Conservation (phyloP, 2,329 filamentous ascomycete genomes). For the Fusarium decemcellulare region DNA sequence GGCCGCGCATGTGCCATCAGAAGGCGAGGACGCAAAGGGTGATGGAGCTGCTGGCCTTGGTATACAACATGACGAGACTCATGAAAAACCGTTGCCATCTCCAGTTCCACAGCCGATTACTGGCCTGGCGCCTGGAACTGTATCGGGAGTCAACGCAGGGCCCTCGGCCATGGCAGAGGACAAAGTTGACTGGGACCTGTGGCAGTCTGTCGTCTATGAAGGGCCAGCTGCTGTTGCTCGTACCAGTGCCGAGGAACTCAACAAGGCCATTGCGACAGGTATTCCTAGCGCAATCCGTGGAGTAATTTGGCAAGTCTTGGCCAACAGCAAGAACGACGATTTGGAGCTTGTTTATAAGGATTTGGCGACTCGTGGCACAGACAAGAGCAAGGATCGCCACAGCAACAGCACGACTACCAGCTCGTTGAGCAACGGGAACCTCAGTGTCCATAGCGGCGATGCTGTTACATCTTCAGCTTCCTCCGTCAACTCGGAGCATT, state of each 20-base stretch:
- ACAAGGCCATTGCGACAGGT: conserved; percentile 89
- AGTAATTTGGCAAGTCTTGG: conserved; percentile 98
- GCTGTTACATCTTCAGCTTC: conserved; percentile 84
- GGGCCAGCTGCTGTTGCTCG: conserved; percentile 90
- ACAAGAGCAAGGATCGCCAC: conserved; percentile 78
- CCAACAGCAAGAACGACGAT: conserved; percentile 94
- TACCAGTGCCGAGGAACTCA: conserved; percentile 90
- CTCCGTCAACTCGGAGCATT: conserved; percentile 85
- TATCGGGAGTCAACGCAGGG: conserved; percentile 83
- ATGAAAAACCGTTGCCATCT: conserved; percentile 55
- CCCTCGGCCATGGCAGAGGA: conserved; percentile 78
- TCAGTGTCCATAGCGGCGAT: conserved; percentile 73
- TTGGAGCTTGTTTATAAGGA: conserved; percentile 90
- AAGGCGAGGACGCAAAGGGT: conserved; percentile 67
- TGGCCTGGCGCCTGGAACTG: conserved; percentile 86
- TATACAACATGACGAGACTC: conserved; percentile 44
- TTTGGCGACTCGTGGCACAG: conserved; percentile 83
- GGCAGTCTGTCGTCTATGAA: conserved; percentile 96
- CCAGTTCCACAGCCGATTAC: conserved; percentile 76
- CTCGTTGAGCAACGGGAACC: conserved; percentile 67
- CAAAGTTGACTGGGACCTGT: conserved; percentile 98
- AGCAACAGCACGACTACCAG: conserved; percentile 69
- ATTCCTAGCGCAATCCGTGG: conserved; percentile 96
- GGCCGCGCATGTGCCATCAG: conserved; percentile 64
- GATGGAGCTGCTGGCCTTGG: conserved; percentile 45